A percentile compares a stretch with the other conserved stretches of the same genome.
Evolutionary conservation across 805 yeast genomes (phyloP).

Genomic region (Pichia exigua): DNA sequence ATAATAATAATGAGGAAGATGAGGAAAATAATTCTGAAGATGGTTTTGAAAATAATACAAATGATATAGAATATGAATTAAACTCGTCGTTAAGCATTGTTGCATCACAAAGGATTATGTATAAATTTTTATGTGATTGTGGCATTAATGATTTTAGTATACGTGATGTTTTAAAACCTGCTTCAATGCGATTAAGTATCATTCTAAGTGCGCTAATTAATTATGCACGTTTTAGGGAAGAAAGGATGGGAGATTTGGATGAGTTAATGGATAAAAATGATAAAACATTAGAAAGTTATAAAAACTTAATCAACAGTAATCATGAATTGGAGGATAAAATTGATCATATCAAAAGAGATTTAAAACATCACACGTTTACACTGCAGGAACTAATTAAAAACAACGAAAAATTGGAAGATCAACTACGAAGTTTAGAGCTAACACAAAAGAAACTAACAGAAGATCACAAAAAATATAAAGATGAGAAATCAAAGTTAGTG

Average conservation of each 20-base stretch:
- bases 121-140: constrained; percentile 57
- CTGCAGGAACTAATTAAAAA: constrained; percentile 39
- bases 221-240: constrained; percentile 78
- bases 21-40: not conserved
- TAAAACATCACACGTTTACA: constrained; percentile 23
- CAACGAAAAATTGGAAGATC: constrained; percentile 51
- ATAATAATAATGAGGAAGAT: constrained; percentile 10
- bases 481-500: constrained; percentile 50
- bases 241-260: constrained; percentile 62
- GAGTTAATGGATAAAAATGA: constrained; percentile 50
- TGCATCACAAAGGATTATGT: constrained; percentile 51
- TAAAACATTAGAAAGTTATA: constrained; percentile 37
- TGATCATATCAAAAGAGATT: constrained; percentile 13
- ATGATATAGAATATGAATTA: constrained; percentile 9
- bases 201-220: constrained; percentile 78
- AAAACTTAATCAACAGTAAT: constrained; percentile 35
- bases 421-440: constrained; percentile 51
- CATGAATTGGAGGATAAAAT: constrained; percentile 28
- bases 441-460: constrained; percentile 53
- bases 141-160: constrained; percentile 74
- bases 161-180: constrained; percentile 71
- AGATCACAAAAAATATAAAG: constrained; percentile 58
- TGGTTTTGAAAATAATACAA: constrained; percentile 8
- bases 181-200: constrained; percentile 53
- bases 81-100: constrained; percentile 40